phyloP scores from a whole-genome alignment of 441 rosid species.

The Theobroma grandiflorum region DNA sequence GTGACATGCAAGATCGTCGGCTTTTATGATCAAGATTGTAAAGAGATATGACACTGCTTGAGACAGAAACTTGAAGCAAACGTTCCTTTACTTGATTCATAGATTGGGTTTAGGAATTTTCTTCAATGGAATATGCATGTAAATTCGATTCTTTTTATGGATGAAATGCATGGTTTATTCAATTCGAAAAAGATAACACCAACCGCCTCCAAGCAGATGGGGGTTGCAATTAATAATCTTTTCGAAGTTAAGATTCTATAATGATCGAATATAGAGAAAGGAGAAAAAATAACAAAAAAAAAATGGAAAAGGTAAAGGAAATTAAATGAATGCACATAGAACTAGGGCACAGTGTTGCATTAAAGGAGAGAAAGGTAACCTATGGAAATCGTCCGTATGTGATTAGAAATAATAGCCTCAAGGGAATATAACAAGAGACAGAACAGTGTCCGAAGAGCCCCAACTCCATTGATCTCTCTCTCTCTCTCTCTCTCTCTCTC shows the following conservation, averaged over 20 bases:
- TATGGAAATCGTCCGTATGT: slow-evolving; percentile 23
- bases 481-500: slow-evolving; percentile 5
- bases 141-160: too few species aligned
- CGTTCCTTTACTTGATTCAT: too few species aligned
- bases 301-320: not conserved
- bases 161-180: too few species aligned
- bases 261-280: not conserved
- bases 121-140: too few species aligned
- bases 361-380: slow-evolving; percentile 36
- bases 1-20: too few species aligned
- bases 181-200: too few species aligned
- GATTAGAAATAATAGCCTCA: slow-evolving; percentile 34
- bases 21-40: too few species aligned
- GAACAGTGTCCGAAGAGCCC: slow-evolving; percentile 26
- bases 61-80: too few species aligned
- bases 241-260: not conserved
- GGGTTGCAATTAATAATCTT: too few species aligned
- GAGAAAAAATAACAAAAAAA: not conserved
- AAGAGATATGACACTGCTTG: too few species aligned
- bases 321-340: not conserved
- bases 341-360: slow-evolving; percentile 18
- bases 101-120: too few species aligned
- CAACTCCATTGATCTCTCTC: not conserved
- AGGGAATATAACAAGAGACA: slow-evolving; percentile 35
- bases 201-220: too few species aligned